Conservation (phyloP, 2,329 filamentous ascomycete genomes). For the Phialophora verrucosa region DNA sequence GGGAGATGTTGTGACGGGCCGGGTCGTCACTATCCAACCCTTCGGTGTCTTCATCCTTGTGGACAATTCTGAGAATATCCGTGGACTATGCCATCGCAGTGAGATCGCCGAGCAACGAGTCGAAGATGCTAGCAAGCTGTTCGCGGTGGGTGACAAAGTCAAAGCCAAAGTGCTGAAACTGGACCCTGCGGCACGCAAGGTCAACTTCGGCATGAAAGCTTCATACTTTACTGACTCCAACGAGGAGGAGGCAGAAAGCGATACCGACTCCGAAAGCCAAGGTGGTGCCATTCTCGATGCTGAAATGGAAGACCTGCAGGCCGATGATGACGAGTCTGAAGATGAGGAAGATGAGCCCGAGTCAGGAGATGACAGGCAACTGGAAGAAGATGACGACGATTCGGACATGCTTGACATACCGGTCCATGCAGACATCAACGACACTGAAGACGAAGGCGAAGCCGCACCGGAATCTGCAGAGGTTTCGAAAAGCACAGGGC, state of each 20-base stretch:
- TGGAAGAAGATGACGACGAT: slow-evolving; percentile 51
- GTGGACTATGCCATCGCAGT: slow-evolving; percentile 88
- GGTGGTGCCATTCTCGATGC: slow-evolving; percentile 44
- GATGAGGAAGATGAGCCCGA: slow-evolving; percentile 43
- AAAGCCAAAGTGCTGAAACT: slow-evolving; percentile 88
- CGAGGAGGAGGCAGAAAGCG: slow-evolving; percentile 57
- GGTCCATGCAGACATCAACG: slow-evolving; percentile 41
- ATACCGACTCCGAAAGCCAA: slow-evolving; percentile 47
- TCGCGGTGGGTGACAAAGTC: slow-evolving; percentile 87
- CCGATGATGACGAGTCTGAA: slow-evolving; percentile 51
- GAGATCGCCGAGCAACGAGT: slow-evolving; percentile 87
- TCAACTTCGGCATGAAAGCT: slow-evolving; percentile 91
- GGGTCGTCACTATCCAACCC: slow-evolving; percentile 89
- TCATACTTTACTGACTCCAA: slow-evolving; percentile 77
- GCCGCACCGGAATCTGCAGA: slow-evolving; percentile 28
- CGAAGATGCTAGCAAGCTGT: slow-evolving; percentile 84
- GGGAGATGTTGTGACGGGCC: slow-evolving; percentile 85
- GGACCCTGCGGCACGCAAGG: slow-evolving; percentile 73
- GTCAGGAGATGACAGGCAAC: slow-evolving; percentile 47
- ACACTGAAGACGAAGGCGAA: slow-evolving; percentile 45
- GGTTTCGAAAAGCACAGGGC: slow-evolving; percentile 48
- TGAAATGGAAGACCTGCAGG: slow-evolving; percentile 49
- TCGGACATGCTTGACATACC: slow-evolving; percentile 52
- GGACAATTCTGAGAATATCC: slow-evolving; percentile 84
- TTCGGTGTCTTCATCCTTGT: slow-evolving; percentile 94